phyloP scores from a whole-genome alignment of 352 stramenopile species.

The Pythium coloratum region DNA sequence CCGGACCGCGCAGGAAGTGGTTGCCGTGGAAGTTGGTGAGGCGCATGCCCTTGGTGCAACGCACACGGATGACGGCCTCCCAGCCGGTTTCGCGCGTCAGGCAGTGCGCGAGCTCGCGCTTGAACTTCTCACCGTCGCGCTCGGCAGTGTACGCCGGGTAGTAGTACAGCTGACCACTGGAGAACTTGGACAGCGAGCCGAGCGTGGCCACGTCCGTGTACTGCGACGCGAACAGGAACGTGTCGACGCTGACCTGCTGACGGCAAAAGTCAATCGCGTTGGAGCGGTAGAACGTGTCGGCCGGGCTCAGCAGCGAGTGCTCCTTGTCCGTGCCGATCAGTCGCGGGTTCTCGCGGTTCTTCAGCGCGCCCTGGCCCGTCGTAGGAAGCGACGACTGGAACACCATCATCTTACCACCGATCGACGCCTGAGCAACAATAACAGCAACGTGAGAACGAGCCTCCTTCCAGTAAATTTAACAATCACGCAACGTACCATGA shows the following conservation, averaged over 20 bases:
- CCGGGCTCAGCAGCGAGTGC: conserved; percentile 88
- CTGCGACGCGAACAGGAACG: conserved; percentile 95
- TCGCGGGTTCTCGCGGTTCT: conserved; percentile 84
- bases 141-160: conserved; percentile 95
- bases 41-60: conserved; percentile 97
- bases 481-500: conserved; percentile 92
- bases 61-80: conserved; percentile 97
- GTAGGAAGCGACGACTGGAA: conserved; percentile 86
- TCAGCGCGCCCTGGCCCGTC: conserved; percentile 70
- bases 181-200: conserved; percentile 94
- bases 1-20: conserved; percentile 96
- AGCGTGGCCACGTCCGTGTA: conserved; percentile 98
- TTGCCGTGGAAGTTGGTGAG: conserved; percentile 99
- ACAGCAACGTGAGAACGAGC: background rate
- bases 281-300: conserved; percentile 90
- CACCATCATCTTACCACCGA: conserved; percentile 88
- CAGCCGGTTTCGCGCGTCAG: conserved; percentile 93
- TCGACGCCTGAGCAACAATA: conserved; percentile 52
- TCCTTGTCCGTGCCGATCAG: conserved; percentile 87
- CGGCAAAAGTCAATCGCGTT: conserved; percentile 96
- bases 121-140: conserved; percentile 93
- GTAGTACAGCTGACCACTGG: conserved; percentile 95
- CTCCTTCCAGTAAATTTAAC: conserved; percentile 33
- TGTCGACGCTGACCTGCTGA: conserved; percentile 99
- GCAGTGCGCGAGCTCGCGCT: conserved; percentile 90